Percentiles rank a stretch among this genome's conserved stretches.
Evolutionary conservation across 495 filamentous ascomycete genomes (phyloP).

Genomic region (Aspergillus sparsus): DNA sequence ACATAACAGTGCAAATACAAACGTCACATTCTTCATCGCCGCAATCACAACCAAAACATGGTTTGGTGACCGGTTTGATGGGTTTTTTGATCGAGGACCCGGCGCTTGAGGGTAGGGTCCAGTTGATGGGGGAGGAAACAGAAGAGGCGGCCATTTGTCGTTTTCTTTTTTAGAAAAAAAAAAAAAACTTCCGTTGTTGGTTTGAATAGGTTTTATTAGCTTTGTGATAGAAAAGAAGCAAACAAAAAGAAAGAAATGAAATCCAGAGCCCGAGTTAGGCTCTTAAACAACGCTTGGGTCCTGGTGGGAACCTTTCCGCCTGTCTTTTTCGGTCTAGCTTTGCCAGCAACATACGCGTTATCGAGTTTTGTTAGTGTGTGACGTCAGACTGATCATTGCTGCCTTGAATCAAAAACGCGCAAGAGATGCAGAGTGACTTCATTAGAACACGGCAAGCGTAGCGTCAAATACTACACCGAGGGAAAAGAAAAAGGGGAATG

Average conservation of each 20-base stretch:
- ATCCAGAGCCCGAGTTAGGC: too few species aligned
- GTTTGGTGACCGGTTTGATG: constrained; percentile 46
- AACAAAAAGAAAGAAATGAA: background rate
- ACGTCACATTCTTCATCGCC: constrained; percentile 48
- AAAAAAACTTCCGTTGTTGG: background rate
- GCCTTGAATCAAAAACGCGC: too few species aligned
- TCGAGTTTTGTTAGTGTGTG: too few species aligned
- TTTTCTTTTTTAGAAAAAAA: background rate
- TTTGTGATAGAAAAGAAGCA: background rate
- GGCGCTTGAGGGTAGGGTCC: constrained; percentile 36
- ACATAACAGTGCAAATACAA: constrained; percentile 51
- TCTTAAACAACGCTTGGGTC: too few species aligned
- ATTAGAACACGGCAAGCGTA: too few species aligned
- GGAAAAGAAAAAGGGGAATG: background rate
- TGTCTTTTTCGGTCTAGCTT: too few species aligned
- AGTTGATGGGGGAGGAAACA: constrained; percentile 30
- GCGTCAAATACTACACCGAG: background rate
- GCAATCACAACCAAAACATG: constrained; percentile 49
- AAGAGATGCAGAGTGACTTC: too few species aligned
- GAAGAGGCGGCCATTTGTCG: constrained; percentile 21
- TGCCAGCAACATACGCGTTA: too few species aligned
- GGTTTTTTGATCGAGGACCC: constrained; percentile 41
- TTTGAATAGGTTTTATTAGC: background rate
- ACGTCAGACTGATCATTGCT: too few species aligned
- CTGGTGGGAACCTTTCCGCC: too few species aligned